Evolutionary conservation across 2,329 filamentous ascomycete species (phyloP), one percentile per base, ranked within the genome.

Genomic region (Xylaria multiplex): DNA sequence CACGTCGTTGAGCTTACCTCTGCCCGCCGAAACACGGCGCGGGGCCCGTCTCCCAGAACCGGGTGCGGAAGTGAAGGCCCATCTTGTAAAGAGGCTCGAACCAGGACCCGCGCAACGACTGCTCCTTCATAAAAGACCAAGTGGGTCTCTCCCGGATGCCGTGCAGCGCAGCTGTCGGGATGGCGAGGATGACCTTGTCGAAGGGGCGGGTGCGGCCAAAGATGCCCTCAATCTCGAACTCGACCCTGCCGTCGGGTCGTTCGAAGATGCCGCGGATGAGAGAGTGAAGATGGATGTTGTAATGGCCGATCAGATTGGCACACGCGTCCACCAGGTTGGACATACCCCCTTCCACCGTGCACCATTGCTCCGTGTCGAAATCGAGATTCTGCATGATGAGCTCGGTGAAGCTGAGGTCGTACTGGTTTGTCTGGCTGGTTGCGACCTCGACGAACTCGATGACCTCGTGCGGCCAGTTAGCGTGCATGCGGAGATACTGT

Each of bases 11-110:
- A 35, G 32, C 32, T 35, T 35, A 35, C 32, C 32, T 68, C 61
- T 69, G 68, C 0, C 68, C 68, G 1, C 68, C 68, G 19, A 64
- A 63, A 7, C 58, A 67, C 1, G 67, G 65, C 43, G 40, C 13
- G 9, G 37, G 11, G 13, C 11, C 13, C 37, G 37, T 14, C 52
- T 69, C 68, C 68, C 68, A 69, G 52, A 69, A 69, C 6, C 68
- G 62, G 8, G 62, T 68, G 7, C 54, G 24, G 48, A 69, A 69
- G 35, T 65, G 68, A 32, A 69, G 49, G 6, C 68, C 68, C 5
- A 69, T 68, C 65, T 69, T 69, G 30, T 69, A 68, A n/a, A 69
- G 59, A 1, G 68, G 56, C 52, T 66, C 68, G 7, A 43, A 65
- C 11, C 13, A 14, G 11, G 13, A 14, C 11, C 37, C 37, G 11